Base-by-base conservation (phyloP, 2,329 filamentous ascomycete species). In the Apiospora malaysiana region DNA sequence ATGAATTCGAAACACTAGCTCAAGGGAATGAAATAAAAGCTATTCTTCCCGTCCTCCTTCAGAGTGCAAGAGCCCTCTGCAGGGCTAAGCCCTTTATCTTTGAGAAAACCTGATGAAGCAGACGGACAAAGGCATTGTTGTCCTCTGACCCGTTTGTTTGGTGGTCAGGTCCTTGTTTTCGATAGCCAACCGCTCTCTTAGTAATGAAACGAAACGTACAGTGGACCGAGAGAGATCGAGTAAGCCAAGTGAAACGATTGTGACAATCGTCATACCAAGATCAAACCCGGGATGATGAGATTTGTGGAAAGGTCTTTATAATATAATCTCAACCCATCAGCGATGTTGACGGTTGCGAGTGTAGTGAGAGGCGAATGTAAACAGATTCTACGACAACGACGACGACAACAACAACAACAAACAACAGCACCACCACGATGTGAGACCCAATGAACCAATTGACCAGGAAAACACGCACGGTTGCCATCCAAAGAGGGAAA, bases 71-170 rank as follows among this genome's bases (percentile, higher is more conserved):
- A 68, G 66, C 32, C 66, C 43, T 68, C 9, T n/a, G 12, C 12
- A 45, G 66, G 66, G 43, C 43, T 47, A 46, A 47, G 32, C 43
- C 42, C 14, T 47, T 43, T 68, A 6, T 40, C 56, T 63, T 40
- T 23, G 8, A 21, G 56, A 18, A 40, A 63, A 40, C 4, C 9
- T 40, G 56, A 40, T 63, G 56, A 63, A 18, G 56, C 66, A 16
- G 66, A 46, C 32, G 66, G 47, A 68, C 66, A 47, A 68, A 32
- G 66, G 66, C 66, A 68, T 68, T 68, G 66, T 68, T 68, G 16
- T 45, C 25, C 16, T 37, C 14, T 47, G 46, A 43, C 66, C 46
- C 4, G 66, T 32, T 40, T 68, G 43, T 37, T 21, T 32, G 43
- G 25, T 37, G 66, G 46, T 18, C 32, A 47, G 37, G 32, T 47